These are phyloP conservation scores for Xylaria intraflava DNA, from an alignment of 495 filamentous ascomycete genomes.

Conservation along the genomic window DNA sequence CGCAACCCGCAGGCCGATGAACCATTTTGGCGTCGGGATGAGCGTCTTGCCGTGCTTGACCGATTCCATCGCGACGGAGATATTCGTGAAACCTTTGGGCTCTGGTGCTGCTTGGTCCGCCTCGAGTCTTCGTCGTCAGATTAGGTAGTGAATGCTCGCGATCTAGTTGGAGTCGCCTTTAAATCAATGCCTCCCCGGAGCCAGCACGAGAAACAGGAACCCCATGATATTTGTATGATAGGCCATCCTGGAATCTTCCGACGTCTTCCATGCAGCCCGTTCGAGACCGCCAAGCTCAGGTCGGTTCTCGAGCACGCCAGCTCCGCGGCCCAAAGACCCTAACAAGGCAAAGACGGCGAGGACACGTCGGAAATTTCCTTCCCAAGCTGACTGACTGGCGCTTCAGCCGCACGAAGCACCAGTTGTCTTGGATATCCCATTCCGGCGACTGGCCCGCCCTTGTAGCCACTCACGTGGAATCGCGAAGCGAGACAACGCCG, in stretches of 20 bases:
- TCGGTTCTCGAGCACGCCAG: not conserved
- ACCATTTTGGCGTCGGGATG: conserved; percentile 34
- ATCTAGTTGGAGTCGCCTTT: not conserved
- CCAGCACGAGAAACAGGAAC: not conserved
- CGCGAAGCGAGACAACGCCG: conserved; percentile 4
- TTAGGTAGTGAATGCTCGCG: not conserved
- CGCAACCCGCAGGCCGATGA: conserved; percentile 31
- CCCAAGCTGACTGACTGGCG: conserved; percentile 6
- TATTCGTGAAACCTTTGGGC: not conserved
- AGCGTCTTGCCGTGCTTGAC: conserved; percentile 18
- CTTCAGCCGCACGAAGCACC: conserved; percentile 3
- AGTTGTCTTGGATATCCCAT: not conserved
- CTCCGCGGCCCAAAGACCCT: not conserved
- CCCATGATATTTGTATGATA: conserved; percentile 4
- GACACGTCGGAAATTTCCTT: not conserved
- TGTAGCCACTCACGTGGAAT: conserved; percentile 2
- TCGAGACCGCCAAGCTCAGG: not conserved
- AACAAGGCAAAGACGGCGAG: not conserved
- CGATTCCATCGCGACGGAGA: conserved; percentile 1
- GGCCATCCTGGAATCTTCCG: not conserved
- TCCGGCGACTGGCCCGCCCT: not conserved
- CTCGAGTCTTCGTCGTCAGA: not conserved
- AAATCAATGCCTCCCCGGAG: not conserved
- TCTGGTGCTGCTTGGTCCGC: not conserved
- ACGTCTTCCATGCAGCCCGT: not conserved